Conservation (phyloP, 257 asterid genomes). For the Solanum arcanum region DNA sequence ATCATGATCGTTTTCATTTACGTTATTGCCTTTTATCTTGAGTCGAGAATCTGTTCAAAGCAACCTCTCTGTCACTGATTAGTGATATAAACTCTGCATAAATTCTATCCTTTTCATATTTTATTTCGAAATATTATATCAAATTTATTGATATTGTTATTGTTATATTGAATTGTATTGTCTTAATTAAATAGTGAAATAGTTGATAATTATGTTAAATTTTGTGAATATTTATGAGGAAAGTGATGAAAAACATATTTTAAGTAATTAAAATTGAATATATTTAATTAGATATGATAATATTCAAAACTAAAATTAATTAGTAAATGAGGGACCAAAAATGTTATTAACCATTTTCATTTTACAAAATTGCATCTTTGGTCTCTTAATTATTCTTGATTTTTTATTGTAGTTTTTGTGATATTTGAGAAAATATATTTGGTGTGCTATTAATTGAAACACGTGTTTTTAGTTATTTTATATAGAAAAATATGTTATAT, state of each 20-base stretch:
- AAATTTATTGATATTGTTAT: background rate
- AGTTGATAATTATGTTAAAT: background rate
- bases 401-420: background rate
- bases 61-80: no score
- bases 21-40: background rate
- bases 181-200: background rate
- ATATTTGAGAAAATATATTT: background rate
- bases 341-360: background rate
- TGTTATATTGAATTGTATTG: background rate
- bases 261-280: background rate
- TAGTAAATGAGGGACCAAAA: background rate
- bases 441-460: background rate
- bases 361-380: no score
- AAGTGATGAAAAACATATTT: background rate
- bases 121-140: no score
- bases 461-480: background rate
- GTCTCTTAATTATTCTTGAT: background rate
- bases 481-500: no score
- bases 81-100: no score
- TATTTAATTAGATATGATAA: no score
- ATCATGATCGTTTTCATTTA: no score
- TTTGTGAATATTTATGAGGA: background rate
- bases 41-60: background rate
- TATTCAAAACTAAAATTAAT: background rate
- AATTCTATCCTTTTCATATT: background rate